Conservation (phyloP, 768 basidiomycete genomes). For the Solioccasus polychromus region DNA sequence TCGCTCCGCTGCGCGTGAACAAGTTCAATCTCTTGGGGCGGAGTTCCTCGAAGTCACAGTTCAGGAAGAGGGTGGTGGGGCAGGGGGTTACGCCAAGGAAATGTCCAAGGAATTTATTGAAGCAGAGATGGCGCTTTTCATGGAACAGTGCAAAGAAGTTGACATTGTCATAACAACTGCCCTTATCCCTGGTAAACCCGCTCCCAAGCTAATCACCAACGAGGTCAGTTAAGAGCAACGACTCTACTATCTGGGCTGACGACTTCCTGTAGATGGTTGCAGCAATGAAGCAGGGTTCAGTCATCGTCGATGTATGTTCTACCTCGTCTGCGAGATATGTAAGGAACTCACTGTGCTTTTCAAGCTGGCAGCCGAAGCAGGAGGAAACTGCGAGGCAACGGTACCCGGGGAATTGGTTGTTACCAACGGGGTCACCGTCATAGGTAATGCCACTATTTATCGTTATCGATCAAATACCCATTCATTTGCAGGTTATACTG, state of each 20-base stretch:
- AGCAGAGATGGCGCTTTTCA: slow-evolving; percentile 85
- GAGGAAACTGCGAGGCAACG: slow-evolving; percentile 87
- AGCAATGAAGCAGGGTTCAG: slow-evolving; percentile 90
- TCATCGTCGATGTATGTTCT: slow-evolving; percentile 64
- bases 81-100: slow-evolving; percentile 84
- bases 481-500: slow-evolving; percentile 61
- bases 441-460: slow-evolving; percentile 45
- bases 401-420: slow-evolving; percentile 69
- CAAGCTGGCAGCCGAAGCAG: slow-evolving; percentile 70
- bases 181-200: slow-evolving; percentile 82
- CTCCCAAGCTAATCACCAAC: slow-evolving; percentile 79
- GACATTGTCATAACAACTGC: slow-evolving; percentile 89
- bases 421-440: slow-evolving; percentile 76
- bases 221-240: slow-evolving; percentile 36
- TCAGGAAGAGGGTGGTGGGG: slow-evolving; percentile 78
- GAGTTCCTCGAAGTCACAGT: slow-evolving; percentile 84
- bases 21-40: slow-evolving; percentile 86
- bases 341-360: slow-evolving; percentile 15
- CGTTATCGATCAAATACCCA: slow-evolving; percentile 5
- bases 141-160: slow-evolving; percentile 85
- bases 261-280: slow-evolving; percentile 57
- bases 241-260: slow-evolving; percentile 6
- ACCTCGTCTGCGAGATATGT: background rate
- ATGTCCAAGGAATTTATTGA: slow-evolving; percentile 90
- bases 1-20: slow-evolving; percentile 80